These are phyloP conservation scores for Coemansia sp. DNA, from an alignment of 192 early-diverging fungal genomes.

Conservation along the genomic window DNA sequence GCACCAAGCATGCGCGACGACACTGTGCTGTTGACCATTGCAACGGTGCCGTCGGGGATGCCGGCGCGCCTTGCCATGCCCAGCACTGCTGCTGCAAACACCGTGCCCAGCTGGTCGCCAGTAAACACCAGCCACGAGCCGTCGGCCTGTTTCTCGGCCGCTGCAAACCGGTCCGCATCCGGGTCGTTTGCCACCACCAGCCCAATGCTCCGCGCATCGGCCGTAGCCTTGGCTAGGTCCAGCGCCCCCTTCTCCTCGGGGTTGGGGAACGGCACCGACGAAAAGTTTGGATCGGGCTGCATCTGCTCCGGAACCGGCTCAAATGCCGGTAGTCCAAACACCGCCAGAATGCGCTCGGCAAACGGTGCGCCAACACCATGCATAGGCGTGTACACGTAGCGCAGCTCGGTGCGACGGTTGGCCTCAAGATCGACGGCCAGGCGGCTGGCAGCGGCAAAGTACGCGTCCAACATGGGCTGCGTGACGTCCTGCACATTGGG, in stretches of 20 bases:
- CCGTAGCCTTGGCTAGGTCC: slow-evolving; percentile 66
- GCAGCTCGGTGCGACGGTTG: slow-evolving; percentile 15
- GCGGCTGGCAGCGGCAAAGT: slow-evolving; percentile 58
- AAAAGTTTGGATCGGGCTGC: slow-evolving; percentile 83
- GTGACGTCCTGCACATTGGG: slow-evolving; percentile 56
- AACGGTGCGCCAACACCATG: slow-evolving; percentile 86
- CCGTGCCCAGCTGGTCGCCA: slow-evolving; percentile 86
- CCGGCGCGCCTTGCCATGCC: slow-evolving; percentile 53
- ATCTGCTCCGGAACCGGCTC: slow-evolving; percentile 64
- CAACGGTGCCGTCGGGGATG: slow-evolving; percentile 55
- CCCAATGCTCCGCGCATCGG: slow-evolving; percentile 50
- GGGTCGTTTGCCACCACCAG: slow-evolving; percentile 92
- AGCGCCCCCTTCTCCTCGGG: slow-evolving; percentile 87
- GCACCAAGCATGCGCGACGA: slow-evolving; percentile 78
- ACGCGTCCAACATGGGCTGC: slow-evolving; percentile 61
- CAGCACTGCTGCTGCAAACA: slow-evolving; percentile 66
- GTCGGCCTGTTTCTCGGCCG: slow-evolving; percentile 70
- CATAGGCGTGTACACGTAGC: slow-evolving; percentile 90
- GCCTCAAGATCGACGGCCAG: slow-evolving; percentile 9
- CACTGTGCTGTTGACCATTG: slow-evolving; percentile 82
- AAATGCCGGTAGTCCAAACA: slow-evolving; percentile 67
- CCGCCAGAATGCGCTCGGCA: slow-evolving; percentile 62
- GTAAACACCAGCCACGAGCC: slow-evolving; percentile 77
- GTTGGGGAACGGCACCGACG: slow-evolving; percentile 82
- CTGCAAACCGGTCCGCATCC: slow-evolving; percentile 87